Conservation (phyloP, 2,329 filamentous ascomycete species). For the Fusarium sp. region DNA sequence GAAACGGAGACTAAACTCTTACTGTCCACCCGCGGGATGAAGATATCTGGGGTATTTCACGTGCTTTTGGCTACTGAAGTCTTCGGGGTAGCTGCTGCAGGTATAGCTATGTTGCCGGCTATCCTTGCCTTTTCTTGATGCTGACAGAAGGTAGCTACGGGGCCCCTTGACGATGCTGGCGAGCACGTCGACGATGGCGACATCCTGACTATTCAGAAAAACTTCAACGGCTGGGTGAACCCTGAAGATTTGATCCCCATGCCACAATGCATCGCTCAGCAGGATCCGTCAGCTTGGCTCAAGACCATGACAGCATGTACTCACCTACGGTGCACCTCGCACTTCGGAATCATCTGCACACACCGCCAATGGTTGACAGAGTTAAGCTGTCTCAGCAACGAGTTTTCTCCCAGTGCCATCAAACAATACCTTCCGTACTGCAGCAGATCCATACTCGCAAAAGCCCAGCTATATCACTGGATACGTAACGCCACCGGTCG, state of each 20-base stretch:
- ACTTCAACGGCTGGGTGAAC: constrained; percentile 20
- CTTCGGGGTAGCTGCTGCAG: not conserved
- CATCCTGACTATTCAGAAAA: not conserved
- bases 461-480: constrained; percentile 25
- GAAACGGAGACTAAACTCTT: not conserved
- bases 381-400: constrained; percentile 20
- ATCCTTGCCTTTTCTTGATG: not conserved
- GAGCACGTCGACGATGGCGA: not conserved
- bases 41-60: not conserved
- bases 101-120: not conserved
- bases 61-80: not conserved
- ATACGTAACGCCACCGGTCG: constrained; percentile 6
- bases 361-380: constrained; percentile 30
- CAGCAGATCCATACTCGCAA: constrained; percentile 25
- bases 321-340: constrained; percentile 17
- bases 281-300: constrained; percentile 20
- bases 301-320: constrained; percentile 28
- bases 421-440: constrained; percentile 15
- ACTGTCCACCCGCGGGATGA: not conserved
- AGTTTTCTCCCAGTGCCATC: constrained; percentile 15
- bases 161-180: not conserved
- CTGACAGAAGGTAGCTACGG: not conserved
- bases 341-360: constrained; percentile 24
- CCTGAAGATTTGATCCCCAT: constrained; percentile 26
- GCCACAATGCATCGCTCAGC: constrained; percentile 32